These are phyloP conservation scores for Phytophthora constricta DNA, from an alignment of 352 stramenopile species.

Conservation along the genomic window DNA sequence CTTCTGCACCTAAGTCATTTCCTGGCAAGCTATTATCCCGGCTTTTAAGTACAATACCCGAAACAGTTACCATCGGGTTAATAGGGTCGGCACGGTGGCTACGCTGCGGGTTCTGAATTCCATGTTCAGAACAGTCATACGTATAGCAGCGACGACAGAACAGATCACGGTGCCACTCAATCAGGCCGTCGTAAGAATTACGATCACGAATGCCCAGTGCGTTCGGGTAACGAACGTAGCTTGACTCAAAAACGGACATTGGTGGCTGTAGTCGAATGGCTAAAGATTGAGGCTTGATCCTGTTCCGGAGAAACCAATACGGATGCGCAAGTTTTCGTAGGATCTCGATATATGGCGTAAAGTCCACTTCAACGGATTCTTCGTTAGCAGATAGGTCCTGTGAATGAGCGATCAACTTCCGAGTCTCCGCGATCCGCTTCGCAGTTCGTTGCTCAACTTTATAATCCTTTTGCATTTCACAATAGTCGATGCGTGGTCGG, in stretches of 20 bases:
- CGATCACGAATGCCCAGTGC: conserved; percentile 46
- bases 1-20: conserved; percentile 9
- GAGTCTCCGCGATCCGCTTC: conserved; percentile 35
- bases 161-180: conserved; percentile 85
- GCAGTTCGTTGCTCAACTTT: conserved; percentile 22
- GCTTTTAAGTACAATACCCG: conserved; percentile 34
- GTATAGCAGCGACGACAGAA: conserved; percentile 91
- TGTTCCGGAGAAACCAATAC: conserved; percentile 47
- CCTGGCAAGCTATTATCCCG: conserved; percentile 24
- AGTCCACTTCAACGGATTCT: background rate
- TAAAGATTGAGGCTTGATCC: conserved; percentile 24
- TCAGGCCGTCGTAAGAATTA: conserved; percentile 56
- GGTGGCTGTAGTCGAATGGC: conserved; percentile 46
- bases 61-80: conserved; percentile 55
- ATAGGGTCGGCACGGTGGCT: conserved; percentile 55
- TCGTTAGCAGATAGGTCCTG: conserved; percentile 5
- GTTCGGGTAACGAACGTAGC: conserved; percentile 43
- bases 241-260: conserved; percentile 63
- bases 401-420: conserved; percentile 17
- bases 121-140: conserved; percentile 93
- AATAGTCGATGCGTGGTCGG: conserved; percentile 54
- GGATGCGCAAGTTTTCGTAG: conserved; percentile 22
- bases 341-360: background rate
- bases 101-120: conserved; percentile 71
- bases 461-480: conserved; percentile 50